Conservation (phyloP, 2,329 filamentous ascomycete species). For the Cladosporium sp. region DNA sequence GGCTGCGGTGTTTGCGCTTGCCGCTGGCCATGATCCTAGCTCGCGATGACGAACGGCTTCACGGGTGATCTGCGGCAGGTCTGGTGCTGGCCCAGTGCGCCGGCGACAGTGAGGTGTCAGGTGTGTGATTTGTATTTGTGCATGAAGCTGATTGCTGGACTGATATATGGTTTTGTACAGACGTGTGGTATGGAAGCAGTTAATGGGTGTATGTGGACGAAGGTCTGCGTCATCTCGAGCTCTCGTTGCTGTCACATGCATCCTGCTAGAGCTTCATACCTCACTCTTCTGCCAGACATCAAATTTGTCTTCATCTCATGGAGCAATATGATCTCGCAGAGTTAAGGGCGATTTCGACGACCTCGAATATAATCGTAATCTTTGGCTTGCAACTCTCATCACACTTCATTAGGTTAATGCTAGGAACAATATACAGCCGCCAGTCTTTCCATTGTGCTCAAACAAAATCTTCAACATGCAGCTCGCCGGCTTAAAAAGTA, state of each 20-base stretch:
- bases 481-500: not conserved
- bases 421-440: not conserved
- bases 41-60: conserved; percentile 8
- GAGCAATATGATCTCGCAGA: not conserved
- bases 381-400: not conserved
- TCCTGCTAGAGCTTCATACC: not conserved
- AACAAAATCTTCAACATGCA: not conserved
- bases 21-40: conserved; percentile 1
- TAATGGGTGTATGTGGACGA: not conserved
- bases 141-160: not conserved
- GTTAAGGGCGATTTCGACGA: not conserved
- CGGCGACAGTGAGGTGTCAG: not conserved
- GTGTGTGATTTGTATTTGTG: not conserved
- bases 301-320: not conserved
- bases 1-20: conserved; percentile 18
- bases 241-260: conserved; percentile 14
- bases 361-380: not conserved
- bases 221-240: conserved; percentile 10
- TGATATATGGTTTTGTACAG: not conserved
- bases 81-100: not conserved
- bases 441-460: not conserved
- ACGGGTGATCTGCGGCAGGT: conserved; percentile 8
- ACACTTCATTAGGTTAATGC: not conserved
- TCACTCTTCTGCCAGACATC: conserved; percentile 1
- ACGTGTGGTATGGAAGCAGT: not conserved